Base-by-base conservation (phyloP, 2,329 filamentous ascomycete genomes). In the Fusarium sp. region DNA sequence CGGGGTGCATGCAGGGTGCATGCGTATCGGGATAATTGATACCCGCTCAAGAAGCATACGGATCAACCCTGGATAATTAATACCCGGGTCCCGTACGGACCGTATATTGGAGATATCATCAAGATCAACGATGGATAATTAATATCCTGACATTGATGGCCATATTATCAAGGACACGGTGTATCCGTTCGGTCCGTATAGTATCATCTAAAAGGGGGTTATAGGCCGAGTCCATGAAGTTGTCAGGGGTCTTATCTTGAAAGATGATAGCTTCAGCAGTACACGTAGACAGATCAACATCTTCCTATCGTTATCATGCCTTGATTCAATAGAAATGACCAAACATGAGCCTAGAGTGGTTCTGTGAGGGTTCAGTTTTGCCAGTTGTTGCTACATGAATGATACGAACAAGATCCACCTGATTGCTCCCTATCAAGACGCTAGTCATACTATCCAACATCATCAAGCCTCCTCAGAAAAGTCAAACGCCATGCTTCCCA, bases 401-500 rank as follows among this genome's bases (percentile, higher is more conserved):
- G 33, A 56, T 22, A 54, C 7, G 27, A 54, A 32, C 15, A 54
- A 54, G 47, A 20, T 54, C 9, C 6, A 15, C 22, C 30, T 32
- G 30, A 52, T 32, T 17, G 14, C 17, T 52, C 9, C 25, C n/a
- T 15, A 52, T 14, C 27, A 27, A 50, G 17, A 10, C 17, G 17
- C 22, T 35, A 22, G 4, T 25, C 14, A 1, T 57, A 3, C 4
- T n/a, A 35, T 1, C 11, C n/a, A 11, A 11, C 22, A 56, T 47
- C n/a, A 4, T 47, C 43, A 65, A 58, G 25, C 40, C 4, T 70
- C 33, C 15, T 59, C 47, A 14, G 68, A 74, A 17, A 74, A 65
- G 25, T 75, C 66, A n/a, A 74, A 60, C 4, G 72, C 40, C 17
- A 69, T 56, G 15, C 58, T 65, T 3, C 63, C 62, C 37, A 74